These are phyloP conservation scores for Acrocalymma vagum DNA, from an alignment of 2,329 filamentous ascomycete genomes.

Conservation along the genomic window DNA sequence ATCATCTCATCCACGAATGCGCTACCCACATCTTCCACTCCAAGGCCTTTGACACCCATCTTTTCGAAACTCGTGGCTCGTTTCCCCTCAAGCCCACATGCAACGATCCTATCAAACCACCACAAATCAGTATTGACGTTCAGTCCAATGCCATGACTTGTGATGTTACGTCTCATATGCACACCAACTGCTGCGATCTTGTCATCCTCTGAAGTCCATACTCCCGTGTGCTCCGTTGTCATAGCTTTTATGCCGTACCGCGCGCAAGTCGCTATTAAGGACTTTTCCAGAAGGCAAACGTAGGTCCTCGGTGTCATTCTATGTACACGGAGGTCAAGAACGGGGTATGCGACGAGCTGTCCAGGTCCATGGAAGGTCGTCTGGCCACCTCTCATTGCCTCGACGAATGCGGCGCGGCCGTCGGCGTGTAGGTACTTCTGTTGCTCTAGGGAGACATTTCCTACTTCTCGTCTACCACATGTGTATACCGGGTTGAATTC, in stretches of 20 bases:
- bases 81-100: slow-evolving; percentile 85
- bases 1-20: slow-evolving; percentile 53
- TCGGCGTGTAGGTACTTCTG: slow-evolving; percentile 47
- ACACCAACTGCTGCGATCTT: slow-evolving; percentile 95
- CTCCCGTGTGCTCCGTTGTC: slow-evolving; percentile 80
- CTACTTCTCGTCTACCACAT: slow-evolving; percentile 80
- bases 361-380: slow-evolving; percentile 96
- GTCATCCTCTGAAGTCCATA: slow-evolving; percentile 67
- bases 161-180: slow-evolving; percentile 85
- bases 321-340: slow-evolving; percentile 80
- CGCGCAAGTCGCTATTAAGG: slow-evolving; percentile 72
- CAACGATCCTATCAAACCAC: slow-evolving; percentile 80
- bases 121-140: slow-evolving; percentile 73
- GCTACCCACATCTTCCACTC: slow-evolving; percentile 49
- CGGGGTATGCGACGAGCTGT: slow-evolving; percentile 90
- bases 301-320: slow-evolving; percentile 76
- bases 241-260: slow-evolving; percentile 68
- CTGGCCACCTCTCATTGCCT: slow-evolving; percentile 84
- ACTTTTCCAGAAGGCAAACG: slow-evolving; percentile 79
- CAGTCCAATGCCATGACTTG: slow-evolving; percentile 83
- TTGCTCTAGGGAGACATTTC: slow-evolving; percentile 58
- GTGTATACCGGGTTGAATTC: slow-evolving; percentile 86
- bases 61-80: slow-evolving; percentile 76
- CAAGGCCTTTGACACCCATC: slow-evolving; percentile 54
- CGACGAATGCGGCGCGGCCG: slow-evolving; percentile 67